Conservation (phyloP, 192 early-diverging fungal species). For the Entophlyctis luteolus region DNA sequence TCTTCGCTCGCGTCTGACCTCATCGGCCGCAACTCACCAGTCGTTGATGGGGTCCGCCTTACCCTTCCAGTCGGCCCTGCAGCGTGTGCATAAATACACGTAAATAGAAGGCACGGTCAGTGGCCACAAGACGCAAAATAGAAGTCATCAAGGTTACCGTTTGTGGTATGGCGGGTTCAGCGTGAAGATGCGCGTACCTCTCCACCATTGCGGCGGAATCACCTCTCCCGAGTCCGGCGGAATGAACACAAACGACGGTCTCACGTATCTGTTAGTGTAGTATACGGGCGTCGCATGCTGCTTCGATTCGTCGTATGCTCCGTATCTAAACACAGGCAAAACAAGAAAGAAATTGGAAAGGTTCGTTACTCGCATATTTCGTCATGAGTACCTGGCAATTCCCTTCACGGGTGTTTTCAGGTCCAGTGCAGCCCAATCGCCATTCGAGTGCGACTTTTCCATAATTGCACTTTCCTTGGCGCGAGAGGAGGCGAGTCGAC, state of each 20-base stretch:
- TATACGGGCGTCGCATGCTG: conserved; percentile 81
- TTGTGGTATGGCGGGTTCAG: conserved; percentile 38
- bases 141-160: conserved; percentile 10
- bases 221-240: conserved; percentile 46
- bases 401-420: conserved; percentile 48
- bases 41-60: conserved; percentile 30
- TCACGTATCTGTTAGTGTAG: conserved; percentile 77
- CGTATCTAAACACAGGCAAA: too few species aligned
- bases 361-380: too few species aligned
- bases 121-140: background rate
- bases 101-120: background rate
- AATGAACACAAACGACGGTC: conserved; percentile 63
- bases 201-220: conserved; percentile 52
- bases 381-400: too few species aligned
- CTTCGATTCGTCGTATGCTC: conserved; percentile 52
- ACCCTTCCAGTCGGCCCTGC: conserved; percentile 27
- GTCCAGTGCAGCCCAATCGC: conserved; percentile 38
- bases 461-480: conserved; percentile 79
- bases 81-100: background rate
- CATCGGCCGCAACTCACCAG: too few species aligned
- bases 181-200: conserved; percentile 50
- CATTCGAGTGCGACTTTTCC: conserved; percentile 59
- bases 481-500: conserved; percentile 69
- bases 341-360: too few species aligned
- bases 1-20: too few species aligned